Evolutionary conservation across 2,329 filamentous ascomycete genomes (phyloP).

Genomic region (Colletotrichum siamense): DNA sequence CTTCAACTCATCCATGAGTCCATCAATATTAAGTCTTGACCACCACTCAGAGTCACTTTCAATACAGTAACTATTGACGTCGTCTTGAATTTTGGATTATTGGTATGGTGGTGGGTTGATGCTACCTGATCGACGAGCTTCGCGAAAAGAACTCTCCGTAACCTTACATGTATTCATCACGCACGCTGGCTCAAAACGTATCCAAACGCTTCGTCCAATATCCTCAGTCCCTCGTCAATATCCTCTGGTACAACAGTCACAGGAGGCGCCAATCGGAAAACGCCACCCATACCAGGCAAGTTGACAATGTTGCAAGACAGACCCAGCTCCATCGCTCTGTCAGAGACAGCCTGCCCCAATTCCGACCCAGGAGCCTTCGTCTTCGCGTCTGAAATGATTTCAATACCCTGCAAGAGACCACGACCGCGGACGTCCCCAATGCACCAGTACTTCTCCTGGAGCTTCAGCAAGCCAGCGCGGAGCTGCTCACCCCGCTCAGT

Average conservation of each 20-base stretch:
- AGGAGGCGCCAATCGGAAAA: conserved; percentile 56
- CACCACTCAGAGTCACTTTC: background rate
- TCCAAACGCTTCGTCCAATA: conserved; percentile 55
- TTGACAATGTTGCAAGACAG: conserved; percentile 56
- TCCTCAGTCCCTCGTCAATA: conserved; percentile 49
- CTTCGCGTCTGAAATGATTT: conserved; percentile 50
- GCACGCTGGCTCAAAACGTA: background rate
- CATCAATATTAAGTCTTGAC: background rate
- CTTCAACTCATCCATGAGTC: accelerated
- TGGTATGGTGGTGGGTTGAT: accelerated
- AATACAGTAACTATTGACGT: background rate
- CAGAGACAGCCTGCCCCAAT: conserved; percentile 47
- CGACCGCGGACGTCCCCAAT: conserved; percentile 58
- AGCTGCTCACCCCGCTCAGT: conserved; percentile 46
- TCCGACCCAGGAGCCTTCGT: conserved; percentile 48
- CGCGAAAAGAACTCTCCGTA: background rate
- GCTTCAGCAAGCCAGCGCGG: conserved; percentile 42
- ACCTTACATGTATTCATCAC: background rate
- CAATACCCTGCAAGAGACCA: conserved; percentile 54
- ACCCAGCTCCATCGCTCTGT: conserved; percentile 48
- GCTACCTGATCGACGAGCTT: accelerated
- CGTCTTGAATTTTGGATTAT: background rate
- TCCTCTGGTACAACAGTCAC: conserved; percentile 52
- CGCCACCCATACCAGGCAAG: conserved; percentile 51
- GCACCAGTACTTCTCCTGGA: conserved; percentile 55